Evolutionary conservation across 2,329 filamentous ascomycete species (phyloP).

Genomic region (Curvularia eragrostidis): DNA sequence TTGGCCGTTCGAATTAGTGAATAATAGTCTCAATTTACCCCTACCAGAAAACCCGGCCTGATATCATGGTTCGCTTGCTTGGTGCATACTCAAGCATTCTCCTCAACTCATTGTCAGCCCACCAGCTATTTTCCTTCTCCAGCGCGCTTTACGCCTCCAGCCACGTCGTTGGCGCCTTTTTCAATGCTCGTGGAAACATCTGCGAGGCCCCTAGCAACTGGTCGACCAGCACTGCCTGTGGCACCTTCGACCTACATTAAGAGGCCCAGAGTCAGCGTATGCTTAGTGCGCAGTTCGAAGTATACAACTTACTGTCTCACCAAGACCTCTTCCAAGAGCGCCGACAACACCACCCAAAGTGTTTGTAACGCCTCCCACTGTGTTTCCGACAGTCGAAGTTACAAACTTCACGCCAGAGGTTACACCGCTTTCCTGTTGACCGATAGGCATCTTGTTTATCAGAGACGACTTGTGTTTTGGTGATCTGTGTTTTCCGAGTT

Average conservation of each 20-base stretch:
- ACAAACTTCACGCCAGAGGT: conserved; percentile 62
- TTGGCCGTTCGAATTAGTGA: neutral
- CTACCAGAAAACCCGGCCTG: neutral
- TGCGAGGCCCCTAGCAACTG: conserved; percentile 52
- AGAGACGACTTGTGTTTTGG: conserved; percentile 1
- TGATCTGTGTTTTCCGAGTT: conserved; percentile 5
- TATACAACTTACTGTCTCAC: conserved; percentile 45
- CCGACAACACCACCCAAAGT: conserved; percentile 62
- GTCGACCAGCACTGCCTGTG: conserved; percentile 53
- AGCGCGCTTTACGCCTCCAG: conserved; percentile 56
- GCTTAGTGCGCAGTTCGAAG: conserved; percentile 2
- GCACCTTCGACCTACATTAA: conserved; percentile 48
- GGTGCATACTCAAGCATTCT: neutral
- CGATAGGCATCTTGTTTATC: conserved; percentile 43
- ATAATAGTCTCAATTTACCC: neutral
- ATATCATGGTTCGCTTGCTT: neutral
- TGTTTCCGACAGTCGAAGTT: conserved; percentile 63
- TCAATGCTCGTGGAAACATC: conserved; percentile 55
- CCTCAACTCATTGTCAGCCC: neutral
- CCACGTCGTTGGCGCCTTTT: conserved; percentile 52
- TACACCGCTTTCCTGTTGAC: conserved; percentile 53
- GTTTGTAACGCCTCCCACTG: conserved; percentile 60
- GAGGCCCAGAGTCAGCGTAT: conserved; percentile 5
- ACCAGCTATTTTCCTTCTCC: conserved; percentile 53
- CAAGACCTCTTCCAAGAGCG: conserved; percentile 53